Evolutionary conservation across 768 basidiomycete genomes (phyloP).

Genomic region (Tricholoma furcatifolium): DNA sequence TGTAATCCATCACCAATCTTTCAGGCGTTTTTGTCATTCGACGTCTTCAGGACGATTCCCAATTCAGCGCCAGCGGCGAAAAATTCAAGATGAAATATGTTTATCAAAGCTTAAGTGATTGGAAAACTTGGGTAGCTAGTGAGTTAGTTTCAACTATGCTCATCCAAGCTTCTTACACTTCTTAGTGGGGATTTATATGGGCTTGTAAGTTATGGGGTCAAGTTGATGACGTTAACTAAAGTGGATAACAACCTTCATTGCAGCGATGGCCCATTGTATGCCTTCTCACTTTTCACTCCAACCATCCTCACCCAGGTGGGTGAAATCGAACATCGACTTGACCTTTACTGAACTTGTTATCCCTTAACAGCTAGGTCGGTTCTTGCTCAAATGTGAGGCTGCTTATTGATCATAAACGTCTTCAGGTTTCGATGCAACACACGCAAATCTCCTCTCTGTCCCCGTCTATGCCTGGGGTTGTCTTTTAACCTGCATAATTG

Average conservation of each 20-base stretch:
- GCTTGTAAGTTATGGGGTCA: conserved; percentile 44
- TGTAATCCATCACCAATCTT: background rate
- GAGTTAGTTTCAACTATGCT: conserved; percentile 19
- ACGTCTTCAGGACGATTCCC: conserved; percentile 62
- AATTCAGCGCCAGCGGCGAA: conserved; percentile 64
- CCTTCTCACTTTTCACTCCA: conserved; percentile 53
- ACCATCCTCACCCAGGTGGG: conserved; percentile 57
- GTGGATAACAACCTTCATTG: background rate
- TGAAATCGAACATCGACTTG: background rate
- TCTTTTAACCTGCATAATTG: conserved; percentile 59
- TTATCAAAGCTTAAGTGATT: conserved; percentile 60
- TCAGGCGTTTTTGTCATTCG: conserved; percentile 62
- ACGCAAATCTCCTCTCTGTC: conserved; percentile 72
- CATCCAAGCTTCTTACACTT: background rate
- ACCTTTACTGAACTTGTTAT: background rate
- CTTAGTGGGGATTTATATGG: conserved; percentile 70
- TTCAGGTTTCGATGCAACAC: conserved; percentile 58
- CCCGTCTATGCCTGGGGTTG: conserved; percentile 78
- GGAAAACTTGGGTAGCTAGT: conserved; percentile 77
- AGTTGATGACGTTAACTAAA: background rate
- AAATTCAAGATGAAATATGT: conserved; percentile 54
- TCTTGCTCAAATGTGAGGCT: background rate
- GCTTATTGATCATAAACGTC: background rate
- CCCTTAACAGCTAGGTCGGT: conserved; percentile 32
- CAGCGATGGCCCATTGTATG: conserved; percentile 56